A percentile compares a stretch with the other conserved stretches of the same genome.
Conservation (phyloP, 306 rosid species). For the Trichosanthes cucumerina region DNA sequence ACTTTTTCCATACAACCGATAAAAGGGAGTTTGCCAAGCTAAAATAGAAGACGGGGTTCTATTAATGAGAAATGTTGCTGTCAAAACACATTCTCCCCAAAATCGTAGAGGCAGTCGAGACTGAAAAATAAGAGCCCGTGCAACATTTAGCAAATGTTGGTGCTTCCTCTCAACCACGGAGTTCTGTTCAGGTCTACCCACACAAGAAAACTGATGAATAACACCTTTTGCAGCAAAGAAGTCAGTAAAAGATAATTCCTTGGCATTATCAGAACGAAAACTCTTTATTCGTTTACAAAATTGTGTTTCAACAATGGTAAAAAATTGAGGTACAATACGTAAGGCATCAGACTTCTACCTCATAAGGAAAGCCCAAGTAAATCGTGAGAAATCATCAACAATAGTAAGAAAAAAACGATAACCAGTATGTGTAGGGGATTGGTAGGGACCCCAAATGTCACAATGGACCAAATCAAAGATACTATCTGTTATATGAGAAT, state of each 20-base stretch:
- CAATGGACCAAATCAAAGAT: conserved; percentile 1
- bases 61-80: too few relatives aligned
- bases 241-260: background rate
- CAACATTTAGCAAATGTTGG: too few relatives aligned
- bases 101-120: too few relatives aligned
- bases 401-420: conserved; percentile 6
- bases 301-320: background rate
- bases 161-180: too few relatives aligned
- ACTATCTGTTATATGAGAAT: too few relatives aligned
- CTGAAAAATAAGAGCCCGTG: too few relatives aligned
- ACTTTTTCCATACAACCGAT: too few relatives aligned
- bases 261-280: background rate
- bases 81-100: too few relatives aligned
- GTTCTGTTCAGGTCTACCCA: too few relatives aligned
- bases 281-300: background rate
- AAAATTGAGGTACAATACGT: background rate
- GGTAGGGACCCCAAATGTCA: conserved; percentile 10
- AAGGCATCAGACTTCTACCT: background rate
- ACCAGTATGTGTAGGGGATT: background rate
- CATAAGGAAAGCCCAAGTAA: background rate
- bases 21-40: too few relatives aligned
- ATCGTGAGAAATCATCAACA: background rate
- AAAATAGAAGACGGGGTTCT: too few relatives aligned
- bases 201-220: background rate
- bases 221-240: background rate